Evolutionary conservation across 2,329 filamentous ascomycete species (phyloP), one percentile per base, ranked within the genome.

Genomic region (Chaetothyriales sp.): DNA sequence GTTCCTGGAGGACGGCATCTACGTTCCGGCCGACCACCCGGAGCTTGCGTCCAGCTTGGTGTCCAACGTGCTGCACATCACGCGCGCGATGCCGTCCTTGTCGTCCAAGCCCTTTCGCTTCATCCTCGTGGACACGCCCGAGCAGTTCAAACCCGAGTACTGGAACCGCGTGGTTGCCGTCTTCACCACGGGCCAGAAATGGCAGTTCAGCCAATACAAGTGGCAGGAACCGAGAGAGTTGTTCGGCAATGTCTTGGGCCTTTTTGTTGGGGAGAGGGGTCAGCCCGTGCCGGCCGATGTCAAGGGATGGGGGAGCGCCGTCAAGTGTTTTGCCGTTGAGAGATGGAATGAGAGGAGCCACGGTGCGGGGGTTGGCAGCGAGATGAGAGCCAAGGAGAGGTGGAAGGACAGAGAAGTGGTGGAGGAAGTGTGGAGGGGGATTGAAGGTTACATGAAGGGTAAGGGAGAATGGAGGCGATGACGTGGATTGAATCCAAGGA

Each of bases 151-250:
- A 67, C 92, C 92, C 0, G 89, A 97, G 65, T 95, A 97, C 73
- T 98, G 92, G 92, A 83, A 83, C 63, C 83, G 89, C 49, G 85
- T 98, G 5, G 92, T 95, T 1, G 92, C 86, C 10, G 89, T 98
- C 52, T 97, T 98, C 71, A 98, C 92, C 0, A 98, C 92, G 0
- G 92, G 92, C 33, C 92, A 98, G 71, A 82, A 85, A 8, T 98
- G 92, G 92, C 92, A 98, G 70, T 98, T 98, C 73, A 95, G 95
- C 71, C 86, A 82, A 60, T 98, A 98, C 77, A 95, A 94, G 69
- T 98, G 92, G 88, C 83, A 83, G 60, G 83, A 85, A 51, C 86
- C 92, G 0, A 77, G 82, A 13, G 92, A 97, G 64, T 75, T 98
- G 48, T 98, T 98, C 72, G 81, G 82, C 59, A 86, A 95, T 64